These are phyloP conservation scores for Collybia mongolica DNA, from an alignment of 768 basidiomycete genomes.

Conservation along the genomic window DNA sequence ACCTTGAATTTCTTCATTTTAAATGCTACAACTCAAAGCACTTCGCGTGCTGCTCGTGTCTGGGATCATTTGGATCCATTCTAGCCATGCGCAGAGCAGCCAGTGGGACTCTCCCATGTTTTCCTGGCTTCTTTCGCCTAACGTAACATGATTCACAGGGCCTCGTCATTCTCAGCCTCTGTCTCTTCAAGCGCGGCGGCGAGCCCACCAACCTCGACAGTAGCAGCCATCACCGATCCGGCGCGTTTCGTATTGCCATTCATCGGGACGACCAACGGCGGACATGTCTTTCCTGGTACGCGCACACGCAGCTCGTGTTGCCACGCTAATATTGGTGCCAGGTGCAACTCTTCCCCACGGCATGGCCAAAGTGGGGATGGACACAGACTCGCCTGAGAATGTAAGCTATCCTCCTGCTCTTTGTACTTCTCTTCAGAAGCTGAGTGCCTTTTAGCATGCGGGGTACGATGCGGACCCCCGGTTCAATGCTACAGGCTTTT, in stretches of 20 bases:
- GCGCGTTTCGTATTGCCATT: slow-evolving; percentile 53
- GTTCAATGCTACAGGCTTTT: slow-evolving; percentile 55
- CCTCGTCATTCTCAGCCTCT: too few relatives aligned
- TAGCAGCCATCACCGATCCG: slow-evolving; percentile 29
- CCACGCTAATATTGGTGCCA: slow-evolving; percentile 14
- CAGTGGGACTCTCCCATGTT: too few relatives aligned
- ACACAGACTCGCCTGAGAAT: slow-evolving; percentile 63
- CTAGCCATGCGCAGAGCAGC: too few relatives aligned
- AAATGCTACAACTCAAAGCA: too few relatives aligned
- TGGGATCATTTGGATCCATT: too few relatives aligned
- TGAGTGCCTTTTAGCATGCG: slow-evolving; percentile 32
- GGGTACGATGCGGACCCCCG: slow-evolving; percentile 45
- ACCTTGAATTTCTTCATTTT: too few relatives aligned
- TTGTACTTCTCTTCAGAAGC: neutral
- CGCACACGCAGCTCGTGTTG: neutral
- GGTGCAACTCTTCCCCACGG: slow-evolving; percentile 67
- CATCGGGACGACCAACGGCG: slow-evolving; percentile 64
- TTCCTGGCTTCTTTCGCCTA: too few relatives aligned
- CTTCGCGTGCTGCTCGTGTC: too few relatives aligned
- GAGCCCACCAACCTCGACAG: neutral
- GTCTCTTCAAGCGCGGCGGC: neutral
- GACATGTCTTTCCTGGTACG: slow-evolving; percentile 65
- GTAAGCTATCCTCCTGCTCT: slow-evolving; percentile 25
- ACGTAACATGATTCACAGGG: too few relatives aligned
- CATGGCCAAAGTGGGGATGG: slow-evolving; percentile 69